Evolutionary conservation across 2,329 filamentous ascomycete genomes (phyloP).

Genomic region (Aquanectria penicillioides): DNA sequence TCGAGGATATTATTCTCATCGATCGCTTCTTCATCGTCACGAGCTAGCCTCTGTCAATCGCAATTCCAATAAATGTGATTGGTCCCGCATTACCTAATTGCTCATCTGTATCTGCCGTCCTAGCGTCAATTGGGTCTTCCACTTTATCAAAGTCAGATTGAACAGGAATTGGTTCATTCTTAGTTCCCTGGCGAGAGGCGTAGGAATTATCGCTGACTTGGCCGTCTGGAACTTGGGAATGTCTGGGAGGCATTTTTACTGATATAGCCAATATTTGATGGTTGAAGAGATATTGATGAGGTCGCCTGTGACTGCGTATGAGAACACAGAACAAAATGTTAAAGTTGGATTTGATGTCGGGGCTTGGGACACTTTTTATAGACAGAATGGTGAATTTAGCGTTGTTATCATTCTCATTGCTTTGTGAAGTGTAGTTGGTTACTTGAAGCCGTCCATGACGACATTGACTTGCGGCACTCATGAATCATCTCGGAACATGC

Average conservation of each 20-base stretch:
- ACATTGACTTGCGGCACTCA: slow-evolving; percentile 28
- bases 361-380: no score
- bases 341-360: no score
- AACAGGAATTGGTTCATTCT: slow-evolving; percentile 32
- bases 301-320: no score
- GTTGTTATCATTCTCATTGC: neutral
- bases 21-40: neutral
- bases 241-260: slow-evolving; percentile 30
- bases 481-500: slow-evolving; percentile 33
- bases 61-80: no score
- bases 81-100: slow-evolving; percentile 40
- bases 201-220: slow-evolving; percentile 31
- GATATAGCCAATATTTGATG: neutral
- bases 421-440: no score
- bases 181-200: slow-evolving; percentile 30
- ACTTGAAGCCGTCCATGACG: slow-evolving; percentile 37
- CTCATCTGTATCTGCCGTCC: slow-evolving; percentile 27
- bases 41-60: no score
- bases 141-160: slow-evolving; percentile 31
- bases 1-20: neutral
- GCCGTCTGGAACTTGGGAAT: slow-evolving; percentile 19
- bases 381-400: no score
- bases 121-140: slow-evolving; percentile 27
- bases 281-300: no score
- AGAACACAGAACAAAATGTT: no score